Evolutionary conservation across 257 asterid genomes (phyloP), one percentile per base, ranked within the genome.

Genomic region (Anisodus acutangulus): DNA sequence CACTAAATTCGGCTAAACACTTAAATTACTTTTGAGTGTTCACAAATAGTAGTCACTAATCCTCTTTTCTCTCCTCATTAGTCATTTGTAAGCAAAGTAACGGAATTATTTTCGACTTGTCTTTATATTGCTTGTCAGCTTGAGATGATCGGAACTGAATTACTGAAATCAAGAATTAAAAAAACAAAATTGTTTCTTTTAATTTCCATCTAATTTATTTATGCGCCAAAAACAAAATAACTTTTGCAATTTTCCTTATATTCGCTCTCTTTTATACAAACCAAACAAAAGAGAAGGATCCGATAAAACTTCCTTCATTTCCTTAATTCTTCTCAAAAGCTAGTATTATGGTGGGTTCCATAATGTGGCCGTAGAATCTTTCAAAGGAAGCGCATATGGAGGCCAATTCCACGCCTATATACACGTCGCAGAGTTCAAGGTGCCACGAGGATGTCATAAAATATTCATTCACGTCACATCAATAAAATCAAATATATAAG

Each of bases 361-460:
- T 4, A 2, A 63, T 11, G 85, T 47, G 76, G 45, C 84, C 80
- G 15, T 72, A 79, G 85, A 84, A 84, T 84, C 57, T 87, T 59
- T 66, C 72, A 83, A 83, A 70, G 62, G 41, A 59, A 70, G 79
- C 64, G 82, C 43, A 71, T 49, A 43, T 6, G 41, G 71, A 57
- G 70, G 62, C 26, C 47, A n/a, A 68, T 9, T 16, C 76, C 55
- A 80, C 59, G 79, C 3, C 74, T 58, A 31, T 31, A 31, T 31
- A 31, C 41, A 17, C 69, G 83, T 60, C 4, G 9, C 9, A 26
- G 1, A 4, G 16, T 43, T 62, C 45, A 49, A 80, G 4, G 57
- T 9, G 83, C 80, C 60, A 76, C 47, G 4, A 22, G 81, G 81
- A 76, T 76, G 45, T 72, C 19, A 19, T 72, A 0, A 47, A 47